Conservation (phyloP, 2,329 filamentous ascomycete genomes). For the Didymella keratinophila region DNA sequence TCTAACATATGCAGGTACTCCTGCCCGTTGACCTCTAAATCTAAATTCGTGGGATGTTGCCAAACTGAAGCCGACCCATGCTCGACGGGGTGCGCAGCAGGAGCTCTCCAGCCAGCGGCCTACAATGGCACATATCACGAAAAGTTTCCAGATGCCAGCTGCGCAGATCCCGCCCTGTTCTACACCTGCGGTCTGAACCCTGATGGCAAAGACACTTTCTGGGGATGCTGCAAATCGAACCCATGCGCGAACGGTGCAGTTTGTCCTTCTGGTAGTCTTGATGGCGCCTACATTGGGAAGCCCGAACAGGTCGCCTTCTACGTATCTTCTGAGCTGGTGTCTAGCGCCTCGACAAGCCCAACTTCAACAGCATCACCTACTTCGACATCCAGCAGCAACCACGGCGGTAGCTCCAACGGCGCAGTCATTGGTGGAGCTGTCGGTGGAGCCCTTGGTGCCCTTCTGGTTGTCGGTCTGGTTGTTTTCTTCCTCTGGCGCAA, state of each 20-base stretch:
- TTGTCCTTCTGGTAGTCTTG: neutral
- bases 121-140: constrained; percentile 46
- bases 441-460: constrained; percentile 35
- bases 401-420: constrained; percentile 23
- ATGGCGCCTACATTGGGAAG: constrained; percentile 30
- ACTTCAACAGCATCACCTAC: neutral
- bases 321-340: neutral
- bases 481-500: constrained; percentile 35
- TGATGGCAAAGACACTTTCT: constrained; percentile 35
- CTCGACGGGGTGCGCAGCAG: constrained; percentile 46
- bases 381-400: constrained; percentile 1
- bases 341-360: neutral
- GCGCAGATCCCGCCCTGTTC: constrained; percentile 41
- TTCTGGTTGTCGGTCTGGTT: constrained; percentile 36
- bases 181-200: constrained; percentile 43
- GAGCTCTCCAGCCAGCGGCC: constrained; percentile 41
- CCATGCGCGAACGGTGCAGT: constrained; percentile 36
- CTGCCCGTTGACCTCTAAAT: constrained; percentile 27
- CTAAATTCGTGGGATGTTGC: constrained; percentile 54
- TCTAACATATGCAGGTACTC: constrained; percentile 34
- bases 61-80: constrained; percentile 45
- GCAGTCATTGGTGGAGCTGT: constrained; percentile 41
- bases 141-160: constrained; percentile 46
- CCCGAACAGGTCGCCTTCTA: constrained; percentile 33
- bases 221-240: constrained; percentile 51